These are phyloP conservation scores for Penicillium malachiteum DNA, from an alignment of 495 filamentous ascomycete genomes.

Conservation along the genomic window DNA sequence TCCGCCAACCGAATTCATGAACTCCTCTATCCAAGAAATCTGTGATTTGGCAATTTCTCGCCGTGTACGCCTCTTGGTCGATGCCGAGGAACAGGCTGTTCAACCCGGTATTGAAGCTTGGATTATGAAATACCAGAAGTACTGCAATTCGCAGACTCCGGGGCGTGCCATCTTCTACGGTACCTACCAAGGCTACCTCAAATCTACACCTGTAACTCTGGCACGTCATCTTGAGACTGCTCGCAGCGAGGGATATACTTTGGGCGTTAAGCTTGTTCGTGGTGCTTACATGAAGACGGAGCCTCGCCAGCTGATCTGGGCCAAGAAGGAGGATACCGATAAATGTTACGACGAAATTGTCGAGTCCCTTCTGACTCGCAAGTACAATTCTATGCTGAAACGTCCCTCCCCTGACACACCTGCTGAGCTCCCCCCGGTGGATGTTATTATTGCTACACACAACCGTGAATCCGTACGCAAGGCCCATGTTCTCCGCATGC, in stretches of 20 bases:
- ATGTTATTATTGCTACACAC: slow-evolving; percentile 85
- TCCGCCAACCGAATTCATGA: slow-evolving; percentile 61
- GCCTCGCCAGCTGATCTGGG: slow-evolving; percentile 73
- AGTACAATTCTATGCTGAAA: slow-evolving; percentile 52
- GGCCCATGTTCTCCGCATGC: slow-evolving; percentile 59
- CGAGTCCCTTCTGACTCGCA: slow-evolving; percentile 55
- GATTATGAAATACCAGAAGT: slow-evolving; percentile 76
- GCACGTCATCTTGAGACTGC: slow-evolving; percentile 66
- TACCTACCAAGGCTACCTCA: slow-evolving; percentile 85
- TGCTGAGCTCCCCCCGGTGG: slow-evolving; percentile 58
- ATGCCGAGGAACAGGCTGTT: slow-evolving; percentile 81
- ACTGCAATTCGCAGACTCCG: slow-evolving; percentile 64
- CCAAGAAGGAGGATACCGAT: slow-evolving; percentile 81
- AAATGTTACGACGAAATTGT: slow-evolving; percentile 61
- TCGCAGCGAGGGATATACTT: slow-evolving; percentile 64
- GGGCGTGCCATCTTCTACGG: slow-evolving; percentile 65
- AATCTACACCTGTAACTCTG: slow-evolving; percentile 63
- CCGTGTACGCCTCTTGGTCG: slow-evolving; percentile 76
- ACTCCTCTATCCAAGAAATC: slow-evolving; percentile 66
- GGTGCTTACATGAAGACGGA: slow-evolving; percentile 87
- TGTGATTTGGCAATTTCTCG: slow-evolving; percentile 72
- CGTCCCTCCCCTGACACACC: slow-evolving; percentile 29
- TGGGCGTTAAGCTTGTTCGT: slow-evolving; percentile 89
- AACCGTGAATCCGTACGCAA: slow-evolving; percentile 78
- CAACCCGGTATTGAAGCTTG: slow-evolving; percentile 85